Evolutionary conservation across 148 eudicot species (phyloP), one percentile per base, ranked within the genome.

Genomic region (Silene latifolia): DNA sequence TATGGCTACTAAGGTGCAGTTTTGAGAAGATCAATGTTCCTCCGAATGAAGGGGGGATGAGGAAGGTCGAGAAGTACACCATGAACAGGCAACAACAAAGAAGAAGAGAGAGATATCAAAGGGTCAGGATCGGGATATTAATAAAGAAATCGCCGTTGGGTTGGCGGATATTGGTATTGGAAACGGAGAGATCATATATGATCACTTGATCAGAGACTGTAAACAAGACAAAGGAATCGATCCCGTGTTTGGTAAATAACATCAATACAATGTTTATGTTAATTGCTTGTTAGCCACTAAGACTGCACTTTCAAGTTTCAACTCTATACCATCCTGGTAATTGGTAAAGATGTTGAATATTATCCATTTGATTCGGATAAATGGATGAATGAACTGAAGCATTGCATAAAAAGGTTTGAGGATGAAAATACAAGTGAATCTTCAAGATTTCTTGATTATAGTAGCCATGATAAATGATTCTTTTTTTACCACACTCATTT

Each of bases 211-310:
- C 42, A 2, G 3, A 35, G 42, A 35, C 42, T 35, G 42, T 35
- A 35, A 35, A 35, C 93, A 93, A 72, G 98, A 93, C 75, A 88
- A 87, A 73, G 96, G 98, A 8, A 89, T 90, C 90, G 90, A 86
- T 54, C 90, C 92, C 21, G 93, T 93, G 24, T 90, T 89, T 84
- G 90, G 86, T 15, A 81, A 80, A 4, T 96, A 90, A 74, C 93
- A 93, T 77, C 83, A 87, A 29, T 93, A 93, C 84, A 93, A 86
- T 74, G 87, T 90, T 0, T 93, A 93, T 42, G 89, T 85, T 74
- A 89, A 89, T 78, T 92, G 92, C 20, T 80, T 90, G 72, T 93
- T 93, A n/a, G n/a, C 75, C 21, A 88, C 90, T n/a, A 92, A 90
- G 39, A 78, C 91, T 21, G 87, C 96, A 19, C 72, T 90, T 17